phyloP scores from a whole-genome alignment of 331 rosid genomes.

The Cydonia oblonga region DNA sequence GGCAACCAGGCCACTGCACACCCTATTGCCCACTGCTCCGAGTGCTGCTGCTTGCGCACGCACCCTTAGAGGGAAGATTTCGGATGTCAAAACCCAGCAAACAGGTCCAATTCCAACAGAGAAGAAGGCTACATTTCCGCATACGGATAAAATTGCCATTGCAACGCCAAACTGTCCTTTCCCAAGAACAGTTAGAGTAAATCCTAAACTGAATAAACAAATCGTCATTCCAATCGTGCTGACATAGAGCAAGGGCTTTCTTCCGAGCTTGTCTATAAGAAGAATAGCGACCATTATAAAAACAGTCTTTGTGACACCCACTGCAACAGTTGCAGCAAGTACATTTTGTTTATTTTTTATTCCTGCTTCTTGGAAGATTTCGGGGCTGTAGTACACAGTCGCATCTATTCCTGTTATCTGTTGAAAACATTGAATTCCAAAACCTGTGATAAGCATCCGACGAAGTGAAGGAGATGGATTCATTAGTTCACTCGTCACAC shows the following conservation, averaged over 20 bases:
- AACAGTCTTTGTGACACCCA: constrained; percentile 60
- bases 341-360: constrained; percentile 44
- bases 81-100: constrained; percentile 81
- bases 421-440: constrained; percentile 84
- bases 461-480: constrained; percentile 60
- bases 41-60: constrained; percentile 66
- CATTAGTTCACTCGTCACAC: constrained; percentile 53
- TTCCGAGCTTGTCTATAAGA: constrained; percentile 62
- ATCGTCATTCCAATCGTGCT: constrained; percentile 86
- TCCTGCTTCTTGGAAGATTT: constrained; percentile 60
- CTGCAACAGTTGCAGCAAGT: constrained; percentile 84
- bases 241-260: constrained; percentile 64
- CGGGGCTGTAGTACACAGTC: constrained; percentile 80
- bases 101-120: constrained; percentile 78
- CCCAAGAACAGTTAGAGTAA: constrained; percentile 37
- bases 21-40: constrained; percentile 59
- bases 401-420: constrained; percentile 88
- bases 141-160: constrained; percentile 44
- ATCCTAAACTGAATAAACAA: constrained; percentile 52
- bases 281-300: constrained; percentile 63
- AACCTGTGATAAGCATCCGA: constrained; percentile 66
- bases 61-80: constrained; percentile 65
- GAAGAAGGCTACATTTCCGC: constrained; percentile 86
- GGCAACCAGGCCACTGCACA: constrained; percentile 63
- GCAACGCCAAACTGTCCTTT: constrained; percentile 37